Conservation (phyloP, 805 yeast genomes). For the Yarrowia sp. region DNA sequence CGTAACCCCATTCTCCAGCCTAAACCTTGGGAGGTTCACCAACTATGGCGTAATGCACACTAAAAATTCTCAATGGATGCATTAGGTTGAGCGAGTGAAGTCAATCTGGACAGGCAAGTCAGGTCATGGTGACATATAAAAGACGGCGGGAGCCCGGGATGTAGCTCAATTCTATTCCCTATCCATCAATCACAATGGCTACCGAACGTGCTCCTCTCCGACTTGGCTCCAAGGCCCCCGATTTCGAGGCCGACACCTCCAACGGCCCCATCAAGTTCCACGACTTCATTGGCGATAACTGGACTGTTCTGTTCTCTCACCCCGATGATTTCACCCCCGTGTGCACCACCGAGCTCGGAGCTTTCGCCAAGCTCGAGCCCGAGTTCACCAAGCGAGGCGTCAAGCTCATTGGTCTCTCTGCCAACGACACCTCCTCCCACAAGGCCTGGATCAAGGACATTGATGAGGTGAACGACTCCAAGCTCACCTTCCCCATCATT, state of each 20-base stretch:
- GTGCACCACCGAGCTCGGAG: constrained; percentile 96
- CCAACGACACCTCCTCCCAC: constrained; percentile 84
- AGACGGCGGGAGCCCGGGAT: neutral
- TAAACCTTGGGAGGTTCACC: neutral
- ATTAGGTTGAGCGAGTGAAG: constrained; percentile 32
- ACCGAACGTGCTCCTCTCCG: constrained; percentile 54
- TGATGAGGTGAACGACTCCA: constrained; percentile 80
- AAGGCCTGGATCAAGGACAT: constrained; percentile 91
- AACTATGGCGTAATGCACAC: constrained; percentile 39
- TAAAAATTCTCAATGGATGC: constrained; percentile 37
- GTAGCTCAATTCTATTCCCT: neutral
- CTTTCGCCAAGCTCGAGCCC: constrained; percentile 89
- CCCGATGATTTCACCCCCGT: constrained; percentile 98
- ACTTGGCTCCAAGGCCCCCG: constrained; percentile 88
- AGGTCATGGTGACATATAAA: constrained; percentile 1
- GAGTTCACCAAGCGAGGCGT: constrained; percentile 87
- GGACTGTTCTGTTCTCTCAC: constrained; percentile 92
- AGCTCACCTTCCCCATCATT: constrained; percentile 85
- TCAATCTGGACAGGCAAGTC: constrained; percentile 19
- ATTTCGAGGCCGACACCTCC: constrained; percentile 84
- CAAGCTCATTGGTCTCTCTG: constrained; percentile 89
- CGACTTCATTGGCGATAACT: constrained; percentile 80
- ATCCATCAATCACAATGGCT: constrained; percentile 12
- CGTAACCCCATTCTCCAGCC: neutral
- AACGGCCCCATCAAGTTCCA: constrained; percentile 86